phyloP scores from a whole-genome alignment of 139 green algal species.

The Chlorella sorokiniana region DNA sequence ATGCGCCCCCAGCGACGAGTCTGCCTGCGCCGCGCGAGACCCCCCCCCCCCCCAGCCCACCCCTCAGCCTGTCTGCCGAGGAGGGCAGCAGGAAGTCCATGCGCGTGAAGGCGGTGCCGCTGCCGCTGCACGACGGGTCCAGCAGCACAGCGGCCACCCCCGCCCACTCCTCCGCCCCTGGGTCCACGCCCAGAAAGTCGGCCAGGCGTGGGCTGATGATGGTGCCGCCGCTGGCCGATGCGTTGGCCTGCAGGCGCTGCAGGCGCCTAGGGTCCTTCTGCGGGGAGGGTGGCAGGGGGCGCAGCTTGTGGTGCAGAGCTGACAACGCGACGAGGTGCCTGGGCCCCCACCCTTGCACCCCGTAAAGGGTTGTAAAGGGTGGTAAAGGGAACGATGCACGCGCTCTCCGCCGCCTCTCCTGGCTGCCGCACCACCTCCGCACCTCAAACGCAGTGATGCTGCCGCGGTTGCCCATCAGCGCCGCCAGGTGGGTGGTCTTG shows the following conservation, averaged over 20 bases:
- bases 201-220: constrained; percentile 44
- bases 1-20: too few relatives aligned
- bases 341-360: too few relatives aligned
- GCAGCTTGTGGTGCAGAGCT: background rate
- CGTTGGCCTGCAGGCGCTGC: constrained; percentile 70
- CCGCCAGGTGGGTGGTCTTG: constrained; percentile 96
- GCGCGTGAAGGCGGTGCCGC: constrained; percentile 68
- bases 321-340: background rate
- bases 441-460: constrained; percentile 85
- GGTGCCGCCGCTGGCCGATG: constrained; percentile 55
- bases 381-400: too few relatives aligned
- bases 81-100: constrained; percentile 84
- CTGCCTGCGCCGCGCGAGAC: too few relatives aligned
- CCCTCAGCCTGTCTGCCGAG: constrained; percentile 9
- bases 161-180: constrained; percentile 7
- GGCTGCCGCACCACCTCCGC: background rate
- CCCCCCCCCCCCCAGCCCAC: background rate
- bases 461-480: constrained; percentile 55
- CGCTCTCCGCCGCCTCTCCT: too few relatives aligned
- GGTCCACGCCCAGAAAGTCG: constrained; percentile 86
- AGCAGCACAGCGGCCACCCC: constrained; percentile 80
- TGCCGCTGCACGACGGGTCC: constrained; percentile 90
- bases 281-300: background rate
- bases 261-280: constrained; percentile 71
- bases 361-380: too few relatives aligned